Conservation (phyloP, 2,329 filamentous ascomycete species). For the Aureobasidium sp. region DNA sequence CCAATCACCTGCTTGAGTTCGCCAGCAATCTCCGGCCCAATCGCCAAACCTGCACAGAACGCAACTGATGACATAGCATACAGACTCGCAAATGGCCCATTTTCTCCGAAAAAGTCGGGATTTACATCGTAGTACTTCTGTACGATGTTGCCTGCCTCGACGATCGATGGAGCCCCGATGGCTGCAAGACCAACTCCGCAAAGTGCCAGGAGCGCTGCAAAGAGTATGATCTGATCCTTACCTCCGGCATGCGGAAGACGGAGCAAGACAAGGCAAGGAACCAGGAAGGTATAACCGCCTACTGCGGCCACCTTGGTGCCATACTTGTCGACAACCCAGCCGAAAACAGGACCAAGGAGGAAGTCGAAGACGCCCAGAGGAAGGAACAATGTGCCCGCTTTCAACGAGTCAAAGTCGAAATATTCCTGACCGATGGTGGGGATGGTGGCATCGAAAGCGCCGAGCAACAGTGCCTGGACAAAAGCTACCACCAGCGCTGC, state of each 20-base stretch:
- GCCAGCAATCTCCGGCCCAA: conserved; percentile 52
- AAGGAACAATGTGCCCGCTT: conserved; percentile 38
- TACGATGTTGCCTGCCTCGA: conserved; percentile 49
- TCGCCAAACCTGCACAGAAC: conserved; percentile 50
- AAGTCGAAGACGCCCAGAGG: conserved; percentile 37
- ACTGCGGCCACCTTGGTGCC: conserved; percentile 36
- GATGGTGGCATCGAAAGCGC: conserved; percentile 40
- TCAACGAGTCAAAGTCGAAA: conserved; percentile 37
- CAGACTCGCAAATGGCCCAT: conserved; percentile 47
- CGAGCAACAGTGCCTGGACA: conserved; percentile 36
- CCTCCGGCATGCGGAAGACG: conserved; percentile 35
- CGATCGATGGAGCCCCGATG: conserved; percentile 47
- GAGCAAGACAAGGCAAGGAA: conserved; percentile 35
- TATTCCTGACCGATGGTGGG: conserved; percentile 35
- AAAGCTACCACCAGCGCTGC: conserved; percentile 33
- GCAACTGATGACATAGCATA: conserved; percentile 58
- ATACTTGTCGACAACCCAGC: conserved; percentile 39
- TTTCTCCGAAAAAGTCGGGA: conserved; percentile 44
- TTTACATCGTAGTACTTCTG: conserved; percentile 49
- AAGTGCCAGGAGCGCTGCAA: conserved; percentile 37
- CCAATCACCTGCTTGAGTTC: conserved; percentile 42
- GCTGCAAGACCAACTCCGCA: conserved; percentile 45
- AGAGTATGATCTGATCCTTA: conserved; percentile 36
- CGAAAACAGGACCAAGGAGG: conserved; percentile 38
- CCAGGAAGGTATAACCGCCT: conserved; percentile 36